A percentile compares a stretch with the other conserved stretches of the same genome.
phyloP scores from a whole-genome alignment of 2,329 filamentous ascomycete species.

The Dothistroma pini region DNA sequence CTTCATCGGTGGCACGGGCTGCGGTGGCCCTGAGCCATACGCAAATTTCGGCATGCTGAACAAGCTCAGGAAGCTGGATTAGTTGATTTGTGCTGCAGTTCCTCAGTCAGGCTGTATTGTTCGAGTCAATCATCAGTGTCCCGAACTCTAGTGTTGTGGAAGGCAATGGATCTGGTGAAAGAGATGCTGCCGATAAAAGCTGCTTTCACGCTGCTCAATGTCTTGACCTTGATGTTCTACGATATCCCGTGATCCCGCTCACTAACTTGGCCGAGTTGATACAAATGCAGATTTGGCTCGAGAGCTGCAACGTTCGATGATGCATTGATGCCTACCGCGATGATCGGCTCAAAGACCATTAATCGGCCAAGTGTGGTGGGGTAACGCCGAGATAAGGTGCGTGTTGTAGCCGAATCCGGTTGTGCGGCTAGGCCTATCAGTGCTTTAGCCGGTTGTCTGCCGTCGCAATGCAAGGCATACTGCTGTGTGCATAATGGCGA shows the following conservation, averaged over 20 bases:
- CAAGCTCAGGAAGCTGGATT: not conserved
- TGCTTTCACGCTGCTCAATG: not conserved
- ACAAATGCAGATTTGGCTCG: not conserved
- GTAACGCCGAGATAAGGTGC: not conserved
- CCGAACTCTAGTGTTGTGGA: too few relatives aligned
- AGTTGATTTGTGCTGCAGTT: not conserved
- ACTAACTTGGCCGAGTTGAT: not conserved
- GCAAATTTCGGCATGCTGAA: conserved; percentile 20
- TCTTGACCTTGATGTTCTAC: not conserved
- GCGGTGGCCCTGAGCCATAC: conserved; percentile 21
- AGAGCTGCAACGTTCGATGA: not conserved
- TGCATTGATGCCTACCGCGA: not conserved
- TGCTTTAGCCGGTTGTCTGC: not conserved
- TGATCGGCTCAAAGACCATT: not conserved
- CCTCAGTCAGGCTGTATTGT: not conserved
- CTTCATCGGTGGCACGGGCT: conserved; percentile 19
- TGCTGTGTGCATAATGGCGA: too few relatives aligned
- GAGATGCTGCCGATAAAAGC: not conserved
- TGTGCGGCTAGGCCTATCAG: not conserved
- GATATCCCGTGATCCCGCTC: not conserved
- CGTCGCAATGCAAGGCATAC: not conserved
- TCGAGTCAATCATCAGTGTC: not conserved
- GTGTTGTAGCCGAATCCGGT: not conserved
- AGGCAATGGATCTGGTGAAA: not conserved
- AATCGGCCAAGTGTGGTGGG: not conserved